Evolutionary conservation across 2,329 filamentous ascomycete genomes (phyloP).

Genomic region (Salinomyces thailandicus): DNA sequence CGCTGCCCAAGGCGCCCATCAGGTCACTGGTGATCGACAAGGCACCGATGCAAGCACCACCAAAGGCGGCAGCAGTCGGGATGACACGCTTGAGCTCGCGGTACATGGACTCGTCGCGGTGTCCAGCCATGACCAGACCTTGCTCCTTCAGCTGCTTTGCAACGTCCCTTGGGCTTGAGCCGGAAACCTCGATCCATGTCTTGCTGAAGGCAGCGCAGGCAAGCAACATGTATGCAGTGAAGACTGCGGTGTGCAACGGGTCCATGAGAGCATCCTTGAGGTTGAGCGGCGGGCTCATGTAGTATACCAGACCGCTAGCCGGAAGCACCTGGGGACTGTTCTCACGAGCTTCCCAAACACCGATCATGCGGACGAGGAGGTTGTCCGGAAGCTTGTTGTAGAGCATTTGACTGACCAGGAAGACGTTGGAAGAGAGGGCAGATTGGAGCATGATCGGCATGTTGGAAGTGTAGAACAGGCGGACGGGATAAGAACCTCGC

Average conservation of each 20-base stretch:
- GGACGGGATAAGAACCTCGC: constrained; percentile 93
- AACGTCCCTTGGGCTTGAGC: constrained; percentile 92
- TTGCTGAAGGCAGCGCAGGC: constrained; percentile 98
- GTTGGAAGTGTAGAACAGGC: constrained; percentile 99
- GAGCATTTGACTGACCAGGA: constrained; percentile 98
- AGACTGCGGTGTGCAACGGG: constrained; percentile 90
- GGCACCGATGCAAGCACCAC: constrained; percentile 96
- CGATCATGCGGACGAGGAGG: constrained; percentile 91
- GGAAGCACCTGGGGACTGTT: constrained; percentile 93
- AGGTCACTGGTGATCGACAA: constrained; percentile 93
- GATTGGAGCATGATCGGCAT: constrained; percentile 99
- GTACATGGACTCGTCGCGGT: constrained; percentile 99
- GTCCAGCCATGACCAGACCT: constrained; percentile 97
- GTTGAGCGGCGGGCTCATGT: constrained; percentile 98
- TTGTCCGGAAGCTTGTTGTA: constrained; percentile 99
- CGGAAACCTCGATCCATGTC: constrained; percentile 99
- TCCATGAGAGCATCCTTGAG: constrained; percentile 95
- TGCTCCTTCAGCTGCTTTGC: constrained; percentile 99
- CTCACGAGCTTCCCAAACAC: constrained; percentile 96
- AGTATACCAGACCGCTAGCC: constrained; percentile 89
- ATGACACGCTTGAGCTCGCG: constrained; percentile 99
- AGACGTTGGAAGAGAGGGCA: constrained; percentile 95
- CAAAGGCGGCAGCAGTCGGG: constrained; percentile 93
- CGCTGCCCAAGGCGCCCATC: constrained; percentile 87
- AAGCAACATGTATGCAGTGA: constrained; percentile 95